Evolutionary conservation across 495 filamentous ascomycete species (phyloP), one percentile per base, ranked within the genome.

Genomic region (Peziza echinospora): DNA sequence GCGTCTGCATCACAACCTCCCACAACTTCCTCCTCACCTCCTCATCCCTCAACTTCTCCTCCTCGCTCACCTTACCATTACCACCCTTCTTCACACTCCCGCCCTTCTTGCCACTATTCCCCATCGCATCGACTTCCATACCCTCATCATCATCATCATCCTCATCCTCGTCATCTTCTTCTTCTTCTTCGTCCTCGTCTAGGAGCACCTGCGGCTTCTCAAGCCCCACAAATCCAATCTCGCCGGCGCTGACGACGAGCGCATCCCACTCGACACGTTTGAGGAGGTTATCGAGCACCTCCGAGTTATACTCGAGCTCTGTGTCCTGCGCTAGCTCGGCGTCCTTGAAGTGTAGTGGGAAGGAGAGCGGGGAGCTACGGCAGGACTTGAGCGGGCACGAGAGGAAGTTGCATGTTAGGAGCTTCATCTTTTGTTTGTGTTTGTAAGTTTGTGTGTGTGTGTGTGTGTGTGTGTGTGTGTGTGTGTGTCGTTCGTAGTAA

Each of bases 401-500:
- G 55, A 99, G 70, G 63, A 96, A 99, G 64, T 96, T 96, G 53
- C 87, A 79, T 42, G 86, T 96, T 41, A 99, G 73, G 49, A 99
- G 66, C 63, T 96, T 99, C 89, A 99, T 94, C 46, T 5, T 44
- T 21, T 17, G 30, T 37, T 5, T 37, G 30, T n/a, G n/a, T n/a
- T n/a, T n/a, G n/a, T n/a, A n/a, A n/a, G n/a, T n/a, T n/a, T n/a
- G n/a, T n/a, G n/a, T n/a, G n/a, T n/a, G n/a, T n/a, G n/a, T n/a
- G n/a, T n/a, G n/a, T n/a, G n/a, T n/a, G n/a, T 34, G 26, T 7
- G 26, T 34, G 26, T 8, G 26, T 7, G 26, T 7, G 26, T 34
- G 26, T 34, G n/a, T 34, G 26, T 34, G n/a, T n/a, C n/a, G n/a
- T n/a, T n/a, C n/a, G n/a, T n/a, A n/a, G n/a, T n/a, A n/a, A n/a